A percentile compares a stretch with the other conserved stretches of the same genome.
Evolutionary conservation across 129 eudicot species (phyloP).

Genomic region (Calendula officinalis): DNA sequence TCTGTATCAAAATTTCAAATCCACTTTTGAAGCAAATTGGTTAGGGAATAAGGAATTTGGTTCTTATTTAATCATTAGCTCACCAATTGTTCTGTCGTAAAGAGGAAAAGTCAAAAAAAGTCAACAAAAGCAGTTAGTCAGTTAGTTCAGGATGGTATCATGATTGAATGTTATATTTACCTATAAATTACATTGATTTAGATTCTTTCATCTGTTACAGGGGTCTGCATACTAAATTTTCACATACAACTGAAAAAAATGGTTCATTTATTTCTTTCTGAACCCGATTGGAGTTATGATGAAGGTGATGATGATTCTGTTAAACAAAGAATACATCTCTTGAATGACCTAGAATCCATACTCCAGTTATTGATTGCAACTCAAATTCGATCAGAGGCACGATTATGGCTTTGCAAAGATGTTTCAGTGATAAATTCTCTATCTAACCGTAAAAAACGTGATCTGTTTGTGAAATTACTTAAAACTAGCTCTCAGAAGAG

Average conservation of each 20-base stretch:
- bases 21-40: too few species aligned
- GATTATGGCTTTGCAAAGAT: constrained; percentile 90
- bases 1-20: too few species aligned
- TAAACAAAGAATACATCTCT: constrained; percentile 41
- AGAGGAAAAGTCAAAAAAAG: too few species aligned
- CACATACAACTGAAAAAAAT: constrained; percentile 15
- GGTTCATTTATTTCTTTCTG: constrained; percentile 18
- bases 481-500: constrained; percentile 53
- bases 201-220: constrained; percentile 19
- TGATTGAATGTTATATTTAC: too few species aligned
- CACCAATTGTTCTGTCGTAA: too few species aligned
- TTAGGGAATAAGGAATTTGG: too few species aligned
- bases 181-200: neutral
- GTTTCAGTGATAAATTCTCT: constrained; percentile 55
- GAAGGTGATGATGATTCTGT: constrained; percentile 36
- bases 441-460: constrained; percentile 41
- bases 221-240: neutral
- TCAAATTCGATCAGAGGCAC: constrained; percentile 82
- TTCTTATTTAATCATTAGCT: too few species aligned
- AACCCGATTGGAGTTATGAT: constrained; percentile 53
- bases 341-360: constrained; percentile 56
- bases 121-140: too few species aligned
- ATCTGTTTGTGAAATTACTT: constrained; percentile 59
- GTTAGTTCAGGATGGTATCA: neutral
- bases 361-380: constrained; percentile 50